Evolutionary conservation across 2,329 filamentous ascomycete species (phyloP).

Genomic region (Pezicula neosporulosa): DNA sequence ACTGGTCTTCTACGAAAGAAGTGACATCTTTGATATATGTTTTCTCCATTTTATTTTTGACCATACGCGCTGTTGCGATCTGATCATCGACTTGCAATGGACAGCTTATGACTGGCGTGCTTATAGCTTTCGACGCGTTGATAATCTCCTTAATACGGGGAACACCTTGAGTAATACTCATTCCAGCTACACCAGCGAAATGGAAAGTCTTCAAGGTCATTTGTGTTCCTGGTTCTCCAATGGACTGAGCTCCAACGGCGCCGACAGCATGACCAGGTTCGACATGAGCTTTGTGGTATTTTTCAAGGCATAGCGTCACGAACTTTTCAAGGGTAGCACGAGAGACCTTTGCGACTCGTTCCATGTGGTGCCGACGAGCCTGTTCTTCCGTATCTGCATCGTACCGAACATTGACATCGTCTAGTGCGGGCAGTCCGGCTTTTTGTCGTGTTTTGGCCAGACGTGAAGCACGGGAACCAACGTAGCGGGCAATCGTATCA

Average conservation of each 20-base stretch:
- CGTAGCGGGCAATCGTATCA: constrained; percentile 70
- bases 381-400: constrained; percentile 25
- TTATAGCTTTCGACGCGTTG: constrained; percentile 93
- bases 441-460: constrained; percentile 51
- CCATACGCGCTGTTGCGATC: constrained; percentile 79
- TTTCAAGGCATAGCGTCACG: constrained; percentile 77
- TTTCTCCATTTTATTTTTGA: constrained; percentile 93
- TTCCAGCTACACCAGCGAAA: constrained; percentile 98
- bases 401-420: constrained; percentile 31
- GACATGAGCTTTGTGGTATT: constrained; percentile 87
- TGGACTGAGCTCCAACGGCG: constrained; percentile 94
- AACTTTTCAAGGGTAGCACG: constrained; percentile 70
- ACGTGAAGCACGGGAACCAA: constrained; percentile 59
- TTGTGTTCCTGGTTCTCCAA: constrained; percentile 96
- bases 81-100: constrained; percentile 72
- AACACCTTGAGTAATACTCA: constrained; percentile 99
- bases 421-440: constrained; percentile 45
- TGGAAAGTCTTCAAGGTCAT: constrained; percentile 99
- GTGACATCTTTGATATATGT: constrained; percentile 83
- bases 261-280: constrained; percentile 96
- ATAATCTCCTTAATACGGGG: constrained; percentile 99
- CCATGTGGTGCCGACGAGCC: constrained; percentile 33
- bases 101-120: constrained; percentile 89
- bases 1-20: constrained; percentile 80
- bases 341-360: constrained; percentile 83